These are phyloP conservation scores for Oryza nivara DNA, from an alignment of 176 grass and related monocot species.

Conservation along the genomic window DNA sequence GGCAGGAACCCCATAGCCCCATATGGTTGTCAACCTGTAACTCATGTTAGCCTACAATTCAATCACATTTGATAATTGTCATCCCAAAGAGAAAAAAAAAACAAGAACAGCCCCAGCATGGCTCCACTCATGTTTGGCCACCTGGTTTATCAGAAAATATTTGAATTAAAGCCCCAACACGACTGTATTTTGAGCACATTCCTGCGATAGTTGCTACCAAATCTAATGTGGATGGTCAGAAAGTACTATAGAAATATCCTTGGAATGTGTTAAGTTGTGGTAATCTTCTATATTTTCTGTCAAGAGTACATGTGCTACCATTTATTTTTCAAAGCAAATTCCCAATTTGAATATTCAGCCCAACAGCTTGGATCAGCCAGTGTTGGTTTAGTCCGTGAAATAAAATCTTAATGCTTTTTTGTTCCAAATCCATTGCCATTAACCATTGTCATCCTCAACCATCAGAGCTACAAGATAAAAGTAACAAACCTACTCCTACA, in stretches of 20 bases:
- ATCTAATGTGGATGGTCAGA: background rate
- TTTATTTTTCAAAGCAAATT: background rate
- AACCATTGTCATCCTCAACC: background rate
- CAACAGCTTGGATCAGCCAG: background rate
- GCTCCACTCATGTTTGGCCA: too few species aligned
- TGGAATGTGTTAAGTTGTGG: too few species aligned
- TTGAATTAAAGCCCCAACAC: background rate
- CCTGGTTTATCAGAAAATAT: background rate
- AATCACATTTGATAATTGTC: too few species aligned
- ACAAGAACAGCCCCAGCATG: too few species aligned
- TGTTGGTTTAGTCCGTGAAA: too few species aligned
- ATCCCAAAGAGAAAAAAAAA: too few species aligned
- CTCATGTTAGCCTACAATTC: too few species aligned
- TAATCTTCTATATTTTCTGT: too few species aligned
- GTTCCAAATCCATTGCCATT: background rate
- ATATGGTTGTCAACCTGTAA: too few species aligned
- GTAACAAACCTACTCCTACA: background rate
- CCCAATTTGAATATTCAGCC: background rate
- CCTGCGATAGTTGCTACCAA: background rate
- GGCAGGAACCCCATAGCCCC: too few species aligned
- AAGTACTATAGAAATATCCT: background rate
- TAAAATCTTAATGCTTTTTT: background rate
- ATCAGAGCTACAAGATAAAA: background rate
- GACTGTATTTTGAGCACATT: background rate
- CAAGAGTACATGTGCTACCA: too few species aligned